These are phyloP conservation scores for Mycena vitilis DNA, from an alignment of 768 basidiomycete species.

Conservation along the genomic window DNA sequence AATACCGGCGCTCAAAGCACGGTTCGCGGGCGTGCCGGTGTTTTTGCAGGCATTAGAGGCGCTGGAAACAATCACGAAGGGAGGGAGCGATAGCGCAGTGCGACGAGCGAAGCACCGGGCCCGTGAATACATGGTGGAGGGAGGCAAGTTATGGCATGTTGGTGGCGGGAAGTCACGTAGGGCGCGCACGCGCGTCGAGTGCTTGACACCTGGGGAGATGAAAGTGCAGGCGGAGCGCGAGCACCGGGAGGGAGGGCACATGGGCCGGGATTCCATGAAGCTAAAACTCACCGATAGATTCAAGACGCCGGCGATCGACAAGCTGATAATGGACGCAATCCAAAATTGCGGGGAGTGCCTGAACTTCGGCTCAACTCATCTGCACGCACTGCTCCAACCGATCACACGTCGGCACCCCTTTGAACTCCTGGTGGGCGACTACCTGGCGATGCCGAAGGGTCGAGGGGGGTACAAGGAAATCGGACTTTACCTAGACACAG, in stretches of 20 bases:
- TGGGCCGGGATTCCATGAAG: conserved; percentile 39
- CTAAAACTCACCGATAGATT: conserved; percentile 31
- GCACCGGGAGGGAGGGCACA: conserved; percentile 34
- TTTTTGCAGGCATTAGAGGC: conserved; percentile 16
- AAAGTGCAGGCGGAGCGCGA: conserved; percentile 19
- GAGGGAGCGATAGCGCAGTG: conserved; percentile 12
- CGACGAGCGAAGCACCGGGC: conserved; percentile 14
- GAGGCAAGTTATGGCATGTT: conserved; percentile 24
- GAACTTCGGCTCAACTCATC: conserved; percentile 39
- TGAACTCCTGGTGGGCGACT: conserved; percentile 43
- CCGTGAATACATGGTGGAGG: conserved; percentile 20
- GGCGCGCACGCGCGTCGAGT: conserved; percentile 8
- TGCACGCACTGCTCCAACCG: conserved; percentile 42
- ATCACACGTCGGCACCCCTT: conserved; percentile 43
- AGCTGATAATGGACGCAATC: conserved; percentile 37
- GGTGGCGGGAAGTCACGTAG: not conserved
- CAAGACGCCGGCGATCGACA: conserved; percentile 36
- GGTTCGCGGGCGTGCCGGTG: too few species aligned
- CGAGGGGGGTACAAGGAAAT: conserved; percentile 37
- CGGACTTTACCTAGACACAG: conserved; percentile 34
- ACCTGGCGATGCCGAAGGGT: conserved; percentile 40
- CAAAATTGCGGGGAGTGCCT: conserved; percentile 40
- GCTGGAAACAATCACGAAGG: conserved; percentile 23
- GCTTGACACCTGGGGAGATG: conserved; percentile 14
- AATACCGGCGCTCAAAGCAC: too few species aligned